A percentile compares a stretch with the other conserved stretches of the same genome.
These are phyloP conservation scores for Xylaria telfairii DNA, from an alignment of 495 filamentous ascomycete genomes.

Conservation along the genomic window DNA sequence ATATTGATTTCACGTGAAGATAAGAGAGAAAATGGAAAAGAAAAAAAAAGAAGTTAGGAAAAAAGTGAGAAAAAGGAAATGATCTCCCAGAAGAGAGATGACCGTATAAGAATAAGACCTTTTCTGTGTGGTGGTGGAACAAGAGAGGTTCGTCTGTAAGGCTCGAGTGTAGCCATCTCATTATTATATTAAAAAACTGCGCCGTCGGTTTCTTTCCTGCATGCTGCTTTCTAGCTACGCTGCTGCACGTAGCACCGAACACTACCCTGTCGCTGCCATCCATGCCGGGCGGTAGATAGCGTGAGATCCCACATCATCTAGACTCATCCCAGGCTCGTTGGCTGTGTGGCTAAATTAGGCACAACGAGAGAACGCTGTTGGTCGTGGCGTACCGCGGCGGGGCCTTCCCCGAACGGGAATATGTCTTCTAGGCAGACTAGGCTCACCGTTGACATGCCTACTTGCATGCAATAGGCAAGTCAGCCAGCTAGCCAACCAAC, in stretches of 20 bases:
- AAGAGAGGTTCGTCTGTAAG: conserved; percentile 18
- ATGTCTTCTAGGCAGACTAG: neutral
- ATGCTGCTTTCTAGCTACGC: neutral
- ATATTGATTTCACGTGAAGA: conserved; percentile 38
- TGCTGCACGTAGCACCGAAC: neutral
- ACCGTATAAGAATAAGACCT: conserved; percentile 32
- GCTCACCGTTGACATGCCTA: neutral
- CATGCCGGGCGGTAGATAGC: conserved; percentile 23
- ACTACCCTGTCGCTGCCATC: conserved; percentile 4
- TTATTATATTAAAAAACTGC: conserved; percentile 18
- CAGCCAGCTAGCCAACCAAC: neutral
- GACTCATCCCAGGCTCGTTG: neutral
- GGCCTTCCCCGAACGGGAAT: neutral
- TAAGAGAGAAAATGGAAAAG: conserved; percentile 33
- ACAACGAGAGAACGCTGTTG: neutral
- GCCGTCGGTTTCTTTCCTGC: neutral
- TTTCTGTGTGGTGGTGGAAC: conserved; percentile 7
- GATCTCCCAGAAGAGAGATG: conserved; percentile 35
- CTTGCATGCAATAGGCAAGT: neutral
- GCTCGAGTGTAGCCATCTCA: conserved; percentile 18
- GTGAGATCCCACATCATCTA: conserved; percentile 1
- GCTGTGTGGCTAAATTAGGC: conserved; percentile 14
- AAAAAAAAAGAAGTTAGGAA: conserved; percentile 41
- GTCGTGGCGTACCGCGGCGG: neutral
- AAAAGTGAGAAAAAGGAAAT: conserved; percentile 44